Percentiles rank a stretch among this genome's conserved stretches.
phyloP scores from a whole-genome alignment of 2,329 filamentous ascomycete genomes.

The Paraphoma sp. region DNA sequence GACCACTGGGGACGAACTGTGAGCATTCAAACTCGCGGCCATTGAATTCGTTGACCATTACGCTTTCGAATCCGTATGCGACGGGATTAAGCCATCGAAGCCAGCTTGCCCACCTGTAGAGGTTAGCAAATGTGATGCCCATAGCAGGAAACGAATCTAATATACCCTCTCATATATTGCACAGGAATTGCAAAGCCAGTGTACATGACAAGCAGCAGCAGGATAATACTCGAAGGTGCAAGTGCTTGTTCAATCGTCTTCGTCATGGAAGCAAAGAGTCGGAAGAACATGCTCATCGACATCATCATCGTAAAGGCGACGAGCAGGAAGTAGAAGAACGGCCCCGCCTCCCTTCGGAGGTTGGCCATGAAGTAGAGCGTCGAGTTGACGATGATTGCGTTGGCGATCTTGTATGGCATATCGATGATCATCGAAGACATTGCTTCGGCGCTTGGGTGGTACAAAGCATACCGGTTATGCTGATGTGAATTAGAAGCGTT shows the following conservation, averaged over 20 bases:
- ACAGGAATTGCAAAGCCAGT: slow-evolving; percentile 73
- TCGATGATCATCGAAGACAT: slow-evolving; percentile 82
- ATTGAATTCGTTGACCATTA: slow-evolving; percentile 75
- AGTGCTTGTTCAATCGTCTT: slow-evolving; percentile 66
- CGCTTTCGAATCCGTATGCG: slow-evolving; percentile 76
- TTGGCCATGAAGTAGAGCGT: slow-evolving; percentile 85
- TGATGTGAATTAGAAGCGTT: slow-evolving; percentile 34
- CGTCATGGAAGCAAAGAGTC: slow-evolving; percentile 75
- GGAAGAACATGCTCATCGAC: slow-evolving; percentile 83
- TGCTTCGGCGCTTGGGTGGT: slow-evolving; percentile 85
- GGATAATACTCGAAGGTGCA: slow-evolving; percentile 62
- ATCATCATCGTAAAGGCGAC: slow-evolving; percentile 62
- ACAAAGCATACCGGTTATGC: slow-evolving; percentile 84
- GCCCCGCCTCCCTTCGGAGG: slow-evolving; percentile 70
- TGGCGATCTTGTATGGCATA: slow-evolving; percentile 76
- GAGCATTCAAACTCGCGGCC: slow-evolving; percentile 34
- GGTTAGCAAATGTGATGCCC: slow-evolving; percentile 1
- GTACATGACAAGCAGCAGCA: slow-evolving; percentile 67
- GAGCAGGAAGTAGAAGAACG: slow-evolving; percentile 84
- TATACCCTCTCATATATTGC: slow-evolving; percentile 56
- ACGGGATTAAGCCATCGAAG: slow-evolving; percentile 76
- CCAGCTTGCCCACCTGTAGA: slow-evolving; percentile 43
- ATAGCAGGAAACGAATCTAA: too few species aligned
- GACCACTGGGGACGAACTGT: slow-evolving; percentile 47
- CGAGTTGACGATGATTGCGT: slow-evolving; percentile 75